Evolutionary conservation across 2,329 filamentous ascomycete species (phyloP).

Genomic region (Penicillium crustosum): DNA sequence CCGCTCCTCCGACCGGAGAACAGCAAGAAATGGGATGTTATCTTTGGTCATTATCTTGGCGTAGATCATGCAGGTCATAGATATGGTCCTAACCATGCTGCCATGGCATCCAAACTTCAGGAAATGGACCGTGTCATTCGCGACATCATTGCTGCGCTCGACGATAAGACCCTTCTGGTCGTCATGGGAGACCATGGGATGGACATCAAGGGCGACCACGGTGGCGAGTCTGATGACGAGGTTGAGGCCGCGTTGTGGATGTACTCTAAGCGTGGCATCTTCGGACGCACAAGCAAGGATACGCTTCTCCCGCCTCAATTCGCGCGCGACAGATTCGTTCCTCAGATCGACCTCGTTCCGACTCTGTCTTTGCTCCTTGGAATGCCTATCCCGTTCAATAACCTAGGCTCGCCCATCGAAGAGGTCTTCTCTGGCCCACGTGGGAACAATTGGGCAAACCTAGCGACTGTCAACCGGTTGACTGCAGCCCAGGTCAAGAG

Average conservation of each 20-base stretch:
- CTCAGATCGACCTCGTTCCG: constrained; percentile 92
- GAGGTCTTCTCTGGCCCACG: constrained; percentile 79
- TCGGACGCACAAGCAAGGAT: constrained; percentile 70
- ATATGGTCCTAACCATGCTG: constrained; percentile 88
- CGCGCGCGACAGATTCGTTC: constrained; percentile 71
- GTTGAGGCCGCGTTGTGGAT: constrained; percentile 95
- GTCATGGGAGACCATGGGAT: constrained; percentile 99
- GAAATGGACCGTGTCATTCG: constrained; percentile 86
- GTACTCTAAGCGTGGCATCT: constrained; percentile 86
- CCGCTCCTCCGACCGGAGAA: constrained; percentile 70
- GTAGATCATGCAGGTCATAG: constrained; percentile 97
- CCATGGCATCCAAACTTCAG: constrained; percentile 84
- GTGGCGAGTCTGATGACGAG: constrained; percentile 96
- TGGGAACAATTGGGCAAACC: constrained; percentile 70
- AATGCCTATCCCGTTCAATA: constrained; percentile 93
- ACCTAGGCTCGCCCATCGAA: constrained; percentile 86
- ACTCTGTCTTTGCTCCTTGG: constrained; percentile 85
- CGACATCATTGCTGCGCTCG: constrained; percentile 68
- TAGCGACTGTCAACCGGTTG: constrained; percentile 74
- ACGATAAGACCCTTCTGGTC: constrained; percentile 82
- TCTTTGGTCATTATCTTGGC: constrained; percentile 89
- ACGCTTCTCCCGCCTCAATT: constrained; percentile 59
- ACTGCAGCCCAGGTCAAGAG: constrained; percentile 82
- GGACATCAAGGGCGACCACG: constrained; percentile 95
- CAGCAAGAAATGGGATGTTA: constrained; percentile 79